Evolutionary conservation across 2,329 filamentous ascomycete species (phyloP).

Genomic region (Aaosphaeria pasadenensis): DNA sequence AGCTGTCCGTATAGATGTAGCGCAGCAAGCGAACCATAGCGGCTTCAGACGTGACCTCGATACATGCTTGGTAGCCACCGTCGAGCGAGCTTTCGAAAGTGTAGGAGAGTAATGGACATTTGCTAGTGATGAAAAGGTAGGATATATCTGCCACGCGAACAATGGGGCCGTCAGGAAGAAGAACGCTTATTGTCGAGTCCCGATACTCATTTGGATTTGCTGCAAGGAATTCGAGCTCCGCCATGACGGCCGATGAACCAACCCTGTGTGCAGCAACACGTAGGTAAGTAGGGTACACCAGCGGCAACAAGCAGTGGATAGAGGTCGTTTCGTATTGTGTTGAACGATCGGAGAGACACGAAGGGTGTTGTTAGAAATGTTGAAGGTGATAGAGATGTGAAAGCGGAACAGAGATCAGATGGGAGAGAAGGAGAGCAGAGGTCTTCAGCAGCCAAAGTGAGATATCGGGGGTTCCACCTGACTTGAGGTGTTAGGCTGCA

Average conservation of each 20-base stretch:
- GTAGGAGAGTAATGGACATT: conserved; percentile 39
- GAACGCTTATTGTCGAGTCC: conserved; percentile 30
- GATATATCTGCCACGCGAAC: conserved; percentile 33
- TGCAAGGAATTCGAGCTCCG: conserved; percentile 20
- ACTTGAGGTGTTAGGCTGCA: too few relatives aligned
- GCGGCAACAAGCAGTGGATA: too few relatives aligned
- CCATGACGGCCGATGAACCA: background rate
- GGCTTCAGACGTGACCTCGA: conserved; percentile 34
- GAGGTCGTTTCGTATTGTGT: too few relatives aligned
- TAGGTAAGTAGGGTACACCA: too few relatives aligned
- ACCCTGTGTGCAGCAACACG: too few relatives aligned
- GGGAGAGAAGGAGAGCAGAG: too few relatives aligned
- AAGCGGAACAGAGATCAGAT: too few relatives aligned
- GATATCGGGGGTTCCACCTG: too few relatives aligned
- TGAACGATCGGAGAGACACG: too few relatives aligned
- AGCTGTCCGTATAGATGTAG: conserved; percentile 42
- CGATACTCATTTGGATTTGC: background rate
- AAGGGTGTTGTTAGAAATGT: too few relatives aligned
- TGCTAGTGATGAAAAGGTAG: conserved; percentile 26
- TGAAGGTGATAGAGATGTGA: too few relatives aligned
- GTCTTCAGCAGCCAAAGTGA: too few relatives aligned
- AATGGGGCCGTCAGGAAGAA: conserved; percentile 27
- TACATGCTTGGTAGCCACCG: conserved; percentile 30
- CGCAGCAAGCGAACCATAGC: conserved; percentile 39
- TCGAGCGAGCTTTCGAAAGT: conserved; percentile 37